Evolutionary conservation across 805 yeast species (phyloP).

Genomic region (Ogataea paradorogensis): DNA sequence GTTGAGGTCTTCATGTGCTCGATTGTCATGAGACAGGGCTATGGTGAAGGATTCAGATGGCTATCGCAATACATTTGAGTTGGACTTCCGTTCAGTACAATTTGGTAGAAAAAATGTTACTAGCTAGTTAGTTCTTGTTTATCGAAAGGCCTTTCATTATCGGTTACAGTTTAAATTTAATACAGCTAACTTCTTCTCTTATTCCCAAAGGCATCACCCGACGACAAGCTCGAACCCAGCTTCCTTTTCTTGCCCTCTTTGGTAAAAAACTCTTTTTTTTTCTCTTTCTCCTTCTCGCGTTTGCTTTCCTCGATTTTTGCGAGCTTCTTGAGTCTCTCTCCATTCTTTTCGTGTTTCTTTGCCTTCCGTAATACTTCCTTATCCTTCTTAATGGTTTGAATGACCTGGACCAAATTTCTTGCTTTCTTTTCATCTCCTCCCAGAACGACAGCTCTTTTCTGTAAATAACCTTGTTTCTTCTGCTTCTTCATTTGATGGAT

Average conservation of each 20-base stretch:
- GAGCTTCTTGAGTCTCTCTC: slow-evolving; percentile 67
- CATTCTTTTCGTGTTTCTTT: slow-evolving; percentile 73
- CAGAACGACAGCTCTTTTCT: slow-evolving; percentile 89
- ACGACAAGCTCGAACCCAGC: slow-evolving; percentile 30
- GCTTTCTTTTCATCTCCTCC: slow-evolving; percentile 94
- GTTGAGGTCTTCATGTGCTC: slow-evolving; percentile 97
- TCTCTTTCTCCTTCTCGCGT: slow-evolving; percentile 72
- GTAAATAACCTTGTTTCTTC: slow-evolving; percentile 73
- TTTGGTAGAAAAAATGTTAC: neutral
- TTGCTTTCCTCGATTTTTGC: slow-evolving; percentile 72
- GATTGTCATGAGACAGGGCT: slow-evolving; percentile 97
- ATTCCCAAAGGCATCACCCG: slow-evolving; percentile 22
- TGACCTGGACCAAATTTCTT: slow-evolving; percentile 81
- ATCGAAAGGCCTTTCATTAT: neutral
- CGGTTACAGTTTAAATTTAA: no score
- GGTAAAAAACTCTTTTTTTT: slow-evolving; percentile 83
- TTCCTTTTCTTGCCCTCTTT: slow-evolving; percentile 65
- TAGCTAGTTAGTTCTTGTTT: neutral
- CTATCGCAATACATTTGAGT: slow-evolving; percentile 83
- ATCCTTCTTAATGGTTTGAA: slow-evolving; percentile 78
- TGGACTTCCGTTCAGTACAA: neutral
- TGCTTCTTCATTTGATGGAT: slow-evolving; percentile 85
- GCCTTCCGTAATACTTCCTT: slow-evolving; percentile 74
- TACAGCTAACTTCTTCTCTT: slow-evolving; percentile 5
- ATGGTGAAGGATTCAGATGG: slow-evolving; percentile 98